These are phyloP conservation scores for Cryptosporidium tyzzeri DNA, from an alignment of 169 alveolate species.

Conservation along the genomic window DNA sequence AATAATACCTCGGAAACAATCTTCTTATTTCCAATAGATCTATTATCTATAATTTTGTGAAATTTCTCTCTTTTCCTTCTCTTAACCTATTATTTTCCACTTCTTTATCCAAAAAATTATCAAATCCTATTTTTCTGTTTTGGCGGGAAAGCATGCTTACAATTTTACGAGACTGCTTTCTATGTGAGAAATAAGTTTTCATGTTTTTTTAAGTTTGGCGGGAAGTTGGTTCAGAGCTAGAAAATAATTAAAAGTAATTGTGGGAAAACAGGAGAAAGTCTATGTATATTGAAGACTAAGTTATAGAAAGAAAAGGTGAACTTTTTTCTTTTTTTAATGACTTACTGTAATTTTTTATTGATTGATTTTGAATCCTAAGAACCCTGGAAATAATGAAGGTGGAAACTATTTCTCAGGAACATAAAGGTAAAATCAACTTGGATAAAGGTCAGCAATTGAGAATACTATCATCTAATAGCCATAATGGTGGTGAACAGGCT, in stretches of 20 bases:
- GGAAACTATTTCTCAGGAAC: neutral
- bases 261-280: neutral
- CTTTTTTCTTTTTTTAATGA: neutral
- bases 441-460: neutral
- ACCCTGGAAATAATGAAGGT: neutral
- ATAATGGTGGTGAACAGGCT: neutral
- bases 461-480: neutral
- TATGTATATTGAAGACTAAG: neutral
- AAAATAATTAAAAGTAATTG: neutral
- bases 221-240: neutral
- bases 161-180: conserved; percentile 24
- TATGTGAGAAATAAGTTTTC: conserved; percentile 4
- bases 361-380: neutral
- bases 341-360: too few species aligned
- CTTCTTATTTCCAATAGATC: neutral
- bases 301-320: neutral
- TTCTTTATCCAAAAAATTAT: neutral
- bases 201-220: conserved; percentile 6
- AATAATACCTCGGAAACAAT: too few species aligned
- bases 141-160: conserved; percentile 29
- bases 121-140: neutral
- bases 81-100: neutral
- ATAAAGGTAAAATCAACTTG: neutral
- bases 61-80: neutral
- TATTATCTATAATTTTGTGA: neutral